phyloP scores from a whole-genome alignment of 2,329 filamentous ascomycete species.

The Fusarium duplospermum region DNA sequence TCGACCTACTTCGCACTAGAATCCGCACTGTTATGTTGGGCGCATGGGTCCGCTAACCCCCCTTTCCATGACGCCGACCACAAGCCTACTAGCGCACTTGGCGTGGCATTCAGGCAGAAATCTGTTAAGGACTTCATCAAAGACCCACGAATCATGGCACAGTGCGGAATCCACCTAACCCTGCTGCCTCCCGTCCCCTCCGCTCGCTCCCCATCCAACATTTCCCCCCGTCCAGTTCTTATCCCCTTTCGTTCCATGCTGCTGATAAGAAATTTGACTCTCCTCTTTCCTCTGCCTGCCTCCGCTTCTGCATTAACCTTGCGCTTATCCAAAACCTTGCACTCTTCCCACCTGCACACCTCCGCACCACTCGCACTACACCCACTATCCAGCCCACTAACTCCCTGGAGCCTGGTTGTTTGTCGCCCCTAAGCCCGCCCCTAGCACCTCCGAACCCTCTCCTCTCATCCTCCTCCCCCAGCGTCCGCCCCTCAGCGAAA shows the following conservation, averaged over 20 bases:
- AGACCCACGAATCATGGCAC: slow-evolving; percentile 30
- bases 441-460: slow-evolving; percentile 15
- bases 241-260: slow-evolving; percentile 9
- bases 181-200: slow-evolving; percentile 7
- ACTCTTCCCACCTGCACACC: slow-evolving; percentile 16
- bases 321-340: slow-evolving; percentile 30
- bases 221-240: slow-evolving; percentile 5
- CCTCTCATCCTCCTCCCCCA: slow-evolving; percentile 27
- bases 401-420: slow-evolving; percentile 28
- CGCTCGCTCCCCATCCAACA: slow-evolving; percentile 16
- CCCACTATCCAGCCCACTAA: slow-evolving; percentile 22
- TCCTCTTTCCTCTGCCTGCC: slow-evolving; percentile 17
- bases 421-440: slow-evolving; percentile 25
- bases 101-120: slow-evolving; percentile 12
- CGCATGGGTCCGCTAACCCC: slow-evolving; percentile 12
- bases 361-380: slow-evolving; percentile 21
- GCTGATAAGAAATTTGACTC: slow-evolving; percentile 26
- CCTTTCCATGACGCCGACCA: slow-evolving; percentile 11
- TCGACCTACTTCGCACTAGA: neutral
- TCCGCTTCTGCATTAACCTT: slow-evolving; percentile 26
- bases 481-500: slow-evolving; percentile 32
- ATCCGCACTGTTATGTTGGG: slow-evolving; percentile 9
- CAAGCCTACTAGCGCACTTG: slow-evolving; percentile 28
- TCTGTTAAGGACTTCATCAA: slow-evolving; percentile 31
- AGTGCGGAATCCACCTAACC: slow-evolving; percentile 23